Base-by-base conservation (phyloP, 805 yeast genomes). In the Hanseniaspora singularis region DNA sequence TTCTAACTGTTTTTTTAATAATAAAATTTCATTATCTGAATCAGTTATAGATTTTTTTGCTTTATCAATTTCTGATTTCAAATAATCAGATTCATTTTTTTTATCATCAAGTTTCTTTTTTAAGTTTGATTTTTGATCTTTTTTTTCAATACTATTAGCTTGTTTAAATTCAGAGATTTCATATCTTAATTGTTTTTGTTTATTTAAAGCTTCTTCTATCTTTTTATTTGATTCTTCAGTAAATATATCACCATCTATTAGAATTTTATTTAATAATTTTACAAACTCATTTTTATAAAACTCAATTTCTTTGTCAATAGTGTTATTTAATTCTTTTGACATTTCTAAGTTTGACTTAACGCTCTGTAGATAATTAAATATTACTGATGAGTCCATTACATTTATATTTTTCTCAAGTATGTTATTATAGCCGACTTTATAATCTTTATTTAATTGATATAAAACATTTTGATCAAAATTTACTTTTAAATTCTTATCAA, bases 51-150 rank as follows among this genome's bases (percentile, higher is more conserved):
- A 71, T 8, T 60, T 62, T 10, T 59, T 53, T 0, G 86, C 81
- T 43, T 76, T 71, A 16, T 61, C 62, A 26, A 75, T 70, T 57
- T 83, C 89, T 26, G 65, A 67, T 8, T 60, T 55, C 76, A 79
- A 80, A 60, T 82, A 87, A 41, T 66, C 73, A 38, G 68, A 71
- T 54, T 86, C 95, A 30, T 74, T 75, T 1, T 60, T 59, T 36
- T 69, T 68, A 5, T 77, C 67, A 22, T 69, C 70, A 1, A 71
- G 55, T 51, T 69, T 69, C 12, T 64, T 61, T n/a, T 70, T 36
- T 19, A 34, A 26, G 19, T 15, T n/a, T 9, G 22, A 14, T 23
- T 18, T 27, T 20, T 28, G 15, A 12, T 9, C 40, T 22, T 53
- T 51, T n/a, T 50, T 12, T 3, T 45, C 39, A 0, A 24, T 16